phyloP scores from a whole-genome alignment of 1,284 basidiomycete species.

The Takashimella koratensis region DNA sequence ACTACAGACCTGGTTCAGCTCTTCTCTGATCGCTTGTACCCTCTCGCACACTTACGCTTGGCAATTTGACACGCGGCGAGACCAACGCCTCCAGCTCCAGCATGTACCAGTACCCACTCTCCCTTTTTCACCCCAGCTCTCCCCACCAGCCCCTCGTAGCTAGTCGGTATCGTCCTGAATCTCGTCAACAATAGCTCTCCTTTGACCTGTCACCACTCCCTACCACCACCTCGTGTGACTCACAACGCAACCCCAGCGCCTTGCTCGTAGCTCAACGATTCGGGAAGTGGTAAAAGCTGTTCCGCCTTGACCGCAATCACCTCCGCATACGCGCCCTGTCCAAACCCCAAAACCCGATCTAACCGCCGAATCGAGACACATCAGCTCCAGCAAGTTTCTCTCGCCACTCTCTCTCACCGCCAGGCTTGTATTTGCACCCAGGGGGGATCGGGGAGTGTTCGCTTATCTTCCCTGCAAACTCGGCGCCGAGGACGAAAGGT shows the following conservation, averaged over 20 bases:
- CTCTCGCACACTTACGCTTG: constrained; percentile 56
- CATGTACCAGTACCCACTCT: constrained; percentile 84
- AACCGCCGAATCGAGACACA: constrained; percentile 1
- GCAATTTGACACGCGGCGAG: constrained; percentile 86
- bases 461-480: constrained; percentile 80
- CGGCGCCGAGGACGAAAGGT: constrained; percentile 77
- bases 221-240: constrained; percentile 68
- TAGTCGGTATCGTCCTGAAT: constrained; percentile 75
- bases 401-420: constrained; percentile 46
- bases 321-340: constrained; percentile 73
- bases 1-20: constrained; percentile 12
- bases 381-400: constrained; percentile 4
- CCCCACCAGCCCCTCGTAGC: constrained; percentile 83
- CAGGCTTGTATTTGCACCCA: constrained; percentile 73
- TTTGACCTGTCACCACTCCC: constrained; percentile 73
- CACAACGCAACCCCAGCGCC: constrained; percentile 49
- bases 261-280: constrained; percentile 63
- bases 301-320: constrained; percentile 58
- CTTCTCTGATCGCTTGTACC: no score
- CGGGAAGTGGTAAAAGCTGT: constrained; percentile 59
- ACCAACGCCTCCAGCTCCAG: constrained; percentile 83
- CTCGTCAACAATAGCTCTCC: constrained; percentile 30
- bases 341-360: constrained; percentile 85
- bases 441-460: constrained; percentile 71
- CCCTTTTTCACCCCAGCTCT: constrained; percentile 72